Percentiles rank a stretch among this genome's conserved stretches.
phyloP scores from a whole-genome alignment of 345 rosid genomes.

The Eucalyptus cloeziana region DNA sequence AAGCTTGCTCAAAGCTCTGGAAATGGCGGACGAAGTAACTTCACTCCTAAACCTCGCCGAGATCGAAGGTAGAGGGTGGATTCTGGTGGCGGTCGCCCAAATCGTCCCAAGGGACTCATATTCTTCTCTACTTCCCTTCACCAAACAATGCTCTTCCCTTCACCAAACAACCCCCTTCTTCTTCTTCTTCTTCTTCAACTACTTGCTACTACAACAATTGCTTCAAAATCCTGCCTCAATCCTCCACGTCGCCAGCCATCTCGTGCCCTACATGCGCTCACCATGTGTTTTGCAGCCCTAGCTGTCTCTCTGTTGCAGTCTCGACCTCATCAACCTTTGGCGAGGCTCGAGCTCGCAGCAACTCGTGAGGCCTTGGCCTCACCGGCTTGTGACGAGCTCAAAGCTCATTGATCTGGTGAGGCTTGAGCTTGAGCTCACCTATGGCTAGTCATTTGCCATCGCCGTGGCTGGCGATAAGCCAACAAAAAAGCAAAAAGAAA shows the following conservation, averaged over 20 bases:
- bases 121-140: conserved; percentile 55
- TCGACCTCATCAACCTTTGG: neutral
- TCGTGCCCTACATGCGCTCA: conserved; percentile 36
- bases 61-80: conserved; percentile 58
- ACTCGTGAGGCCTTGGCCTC: no score
- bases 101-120: conserved; percentile 56
- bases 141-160: conserved; percentile 16
- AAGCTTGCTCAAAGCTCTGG: neutral
- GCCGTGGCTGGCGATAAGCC: no score
- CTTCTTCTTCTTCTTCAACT: neutral
- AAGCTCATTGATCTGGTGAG: no score
- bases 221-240: conserved; percentile 12
- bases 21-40: neutral
- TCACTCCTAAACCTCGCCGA: conserved; percentile 16
- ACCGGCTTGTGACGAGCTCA: no score
- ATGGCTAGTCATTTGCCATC: no score
- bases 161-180: neutral
- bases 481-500: no score
- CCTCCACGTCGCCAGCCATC: neutral
- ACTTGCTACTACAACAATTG: conserved; percentile 47
- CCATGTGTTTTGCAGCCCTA: conserved; percentile 32
- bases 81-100: conserved; percentile 53
- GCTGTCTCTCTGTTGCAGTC: conserved; percentile 22
- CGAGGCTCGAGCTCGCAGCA: no score
- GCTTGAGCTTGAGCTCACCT: no score